Percentiles rank a stretch among this genome's conserved stretches.
phyloP scores from a whole-genome alignment of 305 asterid genomes.

The Rubia peregrina region DNA sequence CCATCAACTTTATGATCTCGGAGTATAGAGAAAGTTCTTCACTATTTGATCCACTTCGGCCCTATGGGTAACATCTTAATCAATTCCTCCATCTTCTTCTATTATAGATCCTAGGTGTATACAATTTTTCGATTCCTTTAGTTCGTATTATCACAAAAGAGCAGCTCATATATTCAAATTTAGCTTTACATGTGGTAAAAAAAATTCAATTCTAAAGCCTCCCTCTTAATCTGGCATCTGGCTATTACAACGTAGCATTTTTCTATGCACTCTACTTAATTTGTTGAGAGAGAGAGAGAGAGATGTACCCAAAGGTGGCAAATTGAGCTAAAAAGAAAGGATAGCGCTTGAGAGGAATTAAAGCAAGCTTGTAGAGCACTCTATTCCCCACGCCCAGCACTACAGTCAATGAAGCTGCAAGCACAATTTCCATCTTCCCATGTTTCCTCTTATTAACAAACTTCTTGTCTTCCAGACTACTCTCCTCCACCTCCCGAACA shows the following conservation, averaged over 20 bases:
- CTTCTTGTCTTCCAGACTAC: conserved; percentile 17
- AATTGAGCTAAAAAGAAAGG: conserved; percentile 93
- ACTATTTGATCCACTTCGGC: neutral
- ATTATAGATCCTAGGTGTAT: neutral
- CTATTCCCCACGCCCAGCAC: conserved; percentile 92
- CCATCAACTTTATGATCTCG: too few species aligned
- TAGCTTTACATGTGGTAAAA: neutral
- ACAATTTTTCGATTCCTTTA: neutral
- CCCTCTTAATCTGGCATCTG: neutral
- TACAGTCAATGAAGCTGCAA: conserved; percentile 75
- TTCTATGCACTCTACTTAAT: neutral
- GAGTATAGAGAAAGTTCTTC: neutral
- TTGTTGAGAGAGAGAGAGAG: conserved; percentile 3
- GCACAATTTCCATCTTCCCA: conserved; percentile 54
- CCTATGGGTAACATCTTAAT: neutral
- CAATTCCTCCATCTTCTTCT: neutral
- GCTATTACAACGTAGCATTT: neutral
- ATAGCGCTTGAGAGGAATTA: conserved; percentile 77
- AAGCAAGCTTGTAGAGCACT: conserved; percentile 85
- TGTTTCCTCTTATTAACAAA: conserved; percentile 16
- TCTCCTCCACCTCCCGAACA: conserved; percentile 32
- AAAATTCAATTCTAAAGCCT: neutral
- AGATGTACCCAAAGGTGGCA: conserved; percentile 82
- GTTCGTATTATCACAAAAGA: neutral
- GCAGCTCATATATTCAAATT: neutral